A percentile compares a stretch with the other conserved stretches of the same genome.
phyloP scores from a whole-genome alignment of 2,329 filamentous ascomycete species.

The Monilinia aucupariae region DNA sequence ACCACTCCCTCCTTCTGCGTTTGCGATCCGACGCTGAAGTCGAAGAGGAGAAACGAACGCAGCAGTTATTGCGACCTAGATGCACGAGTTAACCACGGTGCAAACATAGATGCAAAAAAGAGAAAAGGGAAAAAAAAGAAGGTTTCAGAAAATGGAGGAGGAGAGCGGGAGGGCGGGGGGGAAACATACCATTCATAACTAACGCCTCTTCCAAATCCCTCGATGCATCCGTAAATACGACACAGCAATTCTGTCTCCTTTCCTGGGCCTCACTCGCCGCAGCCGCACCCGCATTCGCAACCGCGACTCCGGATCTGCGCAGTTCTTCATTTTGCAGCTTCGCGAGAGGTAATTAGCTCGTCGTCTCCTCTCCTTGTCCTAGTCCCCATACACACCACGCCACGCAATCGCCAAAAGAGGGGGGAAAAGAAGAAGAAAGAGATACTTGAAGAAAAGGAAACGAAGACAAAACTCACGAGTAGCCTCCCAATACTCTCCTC shows the following conservation, averaged over 20 bases:
- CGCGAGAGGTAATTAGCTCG: not conserved
- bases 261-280: not conserved
- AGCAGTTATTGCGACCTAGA: constrained; percentile 24
- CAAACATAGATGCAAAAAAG: not conserved
- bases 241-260: constrained; percentile 27
- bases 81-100: not conserved
- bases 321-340: constrained; percentile 14
- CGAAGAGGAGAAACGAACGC: constrained; percentile 19
- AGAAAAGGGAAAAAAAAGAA: not conserved
- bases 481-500: constrained; percentile 30
- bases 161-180: not conserved
- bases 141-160: not conserved
- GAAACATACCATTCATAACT: constrained; percentile 5
- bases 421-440: not conserved
- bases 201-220: constrained; percentile 23
- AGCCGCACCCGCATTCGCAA: not conserved
- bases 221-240: constrained; percentile 27
- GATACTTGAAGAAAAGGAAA: no score
- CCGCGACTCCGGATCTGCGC: not conserved
- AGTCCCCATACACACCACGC: not conserved
- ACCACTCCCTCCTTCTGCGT: not conserved
- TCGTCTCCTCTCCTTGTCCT: no score
- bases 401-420: not conserved
- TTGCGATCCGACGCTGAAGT: not conserved
- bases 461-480: constrained; percentile 22